These are phyloP conservation scores for Thielaviopsis ethacetica DNA, from an alignment of 2,329 filamentous ascomycete genomes.

Conservation along the genomic window DNA sequence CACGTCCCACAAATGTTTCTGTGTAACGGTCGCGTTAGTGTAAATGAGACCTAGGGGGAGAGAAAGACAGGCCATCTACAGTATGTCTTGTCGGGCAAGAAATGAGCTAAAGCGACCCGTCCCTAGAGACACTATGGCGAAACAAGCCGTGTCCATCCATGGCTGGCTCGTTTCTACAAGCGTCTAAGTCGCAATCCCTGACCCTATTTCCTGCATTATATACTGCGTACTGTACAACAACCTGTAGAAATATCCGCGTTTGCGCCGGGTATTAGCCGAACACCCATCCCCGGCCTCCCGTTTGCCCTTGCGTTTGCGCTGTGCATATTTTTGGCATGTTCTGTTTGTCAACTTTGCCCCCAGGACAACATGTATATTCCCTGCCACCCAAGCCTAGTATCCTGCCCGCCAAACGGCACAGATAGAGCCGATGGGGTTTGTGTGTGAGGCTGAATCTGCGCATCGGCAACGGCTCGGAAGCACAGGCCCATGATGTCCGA, in stretches of 20 bases:
- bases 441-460: neutral
- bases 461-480: neutral
- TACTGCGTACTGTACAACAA: neutral
- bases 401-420: neutral
- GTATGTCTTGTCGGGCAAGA: no score
- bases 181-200: neutral
- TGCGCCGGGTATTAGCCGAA: neutral
- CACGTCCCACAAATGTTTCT: no score
- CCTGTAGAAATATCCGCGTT: neutral
- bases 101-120: no score
- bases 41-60: no score
- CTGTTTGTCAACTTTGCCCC: neutral
- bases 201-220: neutral
- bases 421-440: neutral
- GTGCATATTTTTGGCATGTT: neutral
- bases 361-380: neutral
- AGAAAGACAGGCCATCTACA: no score
- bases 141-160: neutral
- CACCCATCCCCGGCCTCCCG: neutral
- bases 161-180: neutral
- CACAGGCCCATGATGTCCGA: no score
- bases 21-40: no score
- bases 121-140: no score
- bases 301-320: neutral
- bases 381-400: no score